Evolutionary conservation across 345 rosid genomes (phyloP), one percentile per base, ranked within the genome.

Genomic region (Eucalyptus grandis): DNA sequence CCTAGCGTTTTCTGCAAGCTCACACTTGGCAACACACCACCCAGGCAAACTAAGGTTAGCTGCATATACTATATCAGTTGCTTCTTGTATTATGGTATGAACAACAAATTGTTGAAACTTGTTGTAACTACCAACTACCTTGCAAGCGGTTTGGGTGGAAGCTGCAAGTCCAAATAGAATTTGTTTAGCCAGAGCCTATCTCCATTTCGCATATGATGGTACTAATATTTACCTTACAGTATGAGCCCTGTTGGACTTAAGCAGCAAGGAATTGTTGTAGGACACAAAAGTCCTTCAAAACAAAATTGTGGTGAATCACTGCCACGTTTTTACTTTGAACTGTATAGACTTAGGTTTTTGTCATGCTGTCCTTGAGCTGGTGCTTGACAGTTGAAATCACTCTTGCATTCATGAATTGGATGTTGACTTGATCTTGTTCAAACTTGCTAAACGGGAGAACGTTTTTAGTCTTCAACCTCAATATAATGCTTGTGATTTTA

Each of bases 1-100:
- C 99, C 99, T 17, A 96, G 99, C n/a, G 99, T 96, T 49, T 98
- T 43, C 87, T 98, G 99, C 92, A 98, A 98, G 93, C 95, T 98
- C 85, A 96, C 99, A 5, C 97, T 98, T 16, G 98, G 99, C 51
- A 98, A 94, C 92, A 95, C 93, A 60, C 97, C 99, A 7, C 98
- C 98, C 6, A 93, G 94, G 92, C 99, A 95, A 92, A 98, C 99
- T 77, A 94, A 95, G 96, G 99, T 96, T 51, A 90, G 46, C 56
- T 54, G 47, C 40, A 86, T 86, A 26, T 53, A 53, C 56, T 9
- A 11, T n/a, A 14, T 89, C 26, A 5, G 26, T 11, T 19, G 82
- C 46, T 62, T 54, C 37, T 46, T 62, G 17, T 85, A 77, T 77
- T 43, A 13, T 50, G 44, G 51, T 65, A 77, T 21, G 24, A 77